phyloP scores from a whole-genome alignment of 2,329 filamentous ascomycete genomes.

The Ophiognomonia clavigignenti-juglandacearum region DNA sequence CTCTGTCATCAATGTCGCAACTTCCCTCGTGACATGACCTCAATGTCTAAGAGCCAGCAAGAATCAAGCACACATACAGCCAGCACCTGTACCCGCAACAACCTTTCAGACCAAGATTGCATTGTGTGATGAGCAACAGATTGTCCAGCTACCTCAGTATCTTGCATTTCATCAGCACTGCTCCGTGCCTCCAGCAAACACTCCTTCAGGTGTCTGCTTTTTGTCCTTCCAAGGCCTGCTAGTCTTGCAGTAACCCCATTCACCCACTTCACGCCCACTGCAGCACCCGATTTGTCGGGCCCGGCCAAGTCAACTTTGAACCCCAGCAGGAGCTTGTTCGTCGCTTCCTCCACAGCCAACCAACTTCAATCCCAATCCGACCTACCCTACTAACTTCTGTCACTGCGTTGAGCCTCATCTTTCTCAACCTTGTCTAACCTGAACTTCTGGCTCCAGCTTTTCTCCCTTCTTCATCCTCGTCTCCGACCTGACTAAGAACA shows the following conservation, averaged over 20 bases:
- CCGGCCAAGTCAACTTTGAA: conserved; percentile 12
- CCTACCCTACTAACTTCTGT: not conserved
- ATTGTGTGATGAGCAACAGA: too few species aligned
- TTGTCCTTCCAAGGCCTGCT: not conserved
- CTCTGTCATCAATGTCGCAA: conserved; percentile 1
- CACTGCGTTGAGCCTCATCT: conserved; percentile 9
- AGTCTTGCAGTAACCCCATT: not conserved
- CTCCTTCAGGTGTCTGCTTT: not conserved
- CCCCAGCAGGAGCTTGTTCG: conserved; percentile 15
- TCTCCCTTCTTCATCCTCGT: not conserved
- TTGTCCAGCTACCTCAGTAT: too few species aligned
- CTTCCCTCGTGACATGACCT: conserved; percentile 7
- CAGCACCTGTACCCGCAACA: too few species aligned
- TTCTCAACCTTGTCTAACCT: conserved; percentile 8
- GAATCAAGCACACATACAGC: too few species aligned
- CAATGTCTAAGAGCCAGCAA: too few species aligned
- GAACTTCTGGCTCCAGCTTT: not conserved
- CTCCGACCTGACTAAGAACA: not conserved
- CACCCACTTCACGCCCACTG: not conserved
- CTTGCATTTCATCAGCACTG: not conserved
- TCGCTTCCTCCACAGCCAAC: conserved; percentile 8
- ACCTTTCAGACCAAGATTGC: too few species aligned
- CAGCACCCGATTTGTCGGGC: conserved; percentile 2
- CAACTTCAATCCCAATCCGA: not conserved
- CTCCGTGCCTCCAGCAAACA: not conserved